phyloP scores from a whole-genome alignment of 495 filamentous ascomycete species.

The Penicillium silybi region DNA sequence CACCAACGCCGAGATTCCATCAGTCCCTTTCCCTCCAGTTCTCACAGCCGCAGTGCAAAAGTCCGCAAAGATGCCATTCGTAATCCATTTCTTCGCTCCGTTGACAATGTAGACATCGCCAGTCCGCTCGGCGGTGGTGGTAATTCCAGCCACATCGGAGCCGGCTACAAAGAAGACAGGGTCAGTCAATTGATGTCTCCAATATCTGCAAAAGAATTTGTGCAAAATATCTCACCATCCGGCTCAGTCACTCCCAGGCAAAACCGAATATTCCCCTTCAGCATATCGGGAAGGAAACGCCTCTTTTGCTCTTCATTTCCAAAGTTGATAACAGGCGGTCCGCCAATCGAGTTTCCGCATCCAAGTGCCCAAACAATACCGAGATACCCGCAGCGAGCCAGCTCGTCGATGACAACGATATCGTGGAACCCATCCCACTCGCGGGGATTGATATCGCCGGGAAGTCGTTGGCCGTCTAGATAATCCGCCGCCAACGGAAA shows the following conservation, averaged over 20 bases:
- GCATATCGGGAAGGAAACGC: slow-evolving; percentile 40
- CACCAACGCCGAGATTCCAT: slow-evolving; percentile 41
- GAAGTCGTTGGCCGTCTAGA: slow-evolving; percentile 19
- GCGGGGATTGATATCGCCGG: slow-evolving; percentile 25
- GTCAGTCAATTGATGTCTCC: not conserved
- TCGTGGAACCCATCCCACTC: slow-evolving; percentile 43
- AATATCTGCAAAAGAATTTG: not conserved
- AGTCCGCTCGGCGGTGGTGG: slow-evolving; percentile 38
- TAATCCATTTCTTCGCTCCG: slow-evolving; percentile 53
- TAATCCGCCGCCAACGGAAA: slow-evolving; percentile 20
- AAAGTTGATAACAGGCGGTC: slow-evolving; percentile 44
- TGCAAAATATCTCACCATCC: slow-evolving; percentile 25
- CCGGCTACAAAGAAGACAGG: slow-evolving; percentile 17
- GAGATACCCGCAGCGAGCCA: slow-evolving; percentile 33
- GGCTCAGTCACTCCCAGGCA: slow-evolving; percentile 50
- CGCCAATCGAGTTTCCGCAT: slow-evolving; percentile 44
- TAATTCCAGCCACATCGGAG: slow-evolving; percentile 45
- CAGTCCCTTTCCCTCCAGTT: slow-evolving; percentile 38
- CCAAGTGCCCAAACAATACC: slow-evolving; percentile 40
- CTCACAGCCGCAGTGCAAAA: slow-evolving; percentile 48
- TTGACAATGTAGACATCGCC: slow-evolving; percentile 47
- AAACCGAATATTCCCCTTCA: slow-evolving; percentile 36
- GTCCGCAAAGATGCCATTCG: slow-evolving; percentile 43
- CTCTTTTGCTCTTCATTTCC: slow-evolving; percentile 42
- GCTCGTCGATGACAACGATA: slow-evolving; percentile 39